Evolutionary conservation across 805 yeast species (phyloP).

Genomic region (Ogataea thermomethanolica): DNA sequence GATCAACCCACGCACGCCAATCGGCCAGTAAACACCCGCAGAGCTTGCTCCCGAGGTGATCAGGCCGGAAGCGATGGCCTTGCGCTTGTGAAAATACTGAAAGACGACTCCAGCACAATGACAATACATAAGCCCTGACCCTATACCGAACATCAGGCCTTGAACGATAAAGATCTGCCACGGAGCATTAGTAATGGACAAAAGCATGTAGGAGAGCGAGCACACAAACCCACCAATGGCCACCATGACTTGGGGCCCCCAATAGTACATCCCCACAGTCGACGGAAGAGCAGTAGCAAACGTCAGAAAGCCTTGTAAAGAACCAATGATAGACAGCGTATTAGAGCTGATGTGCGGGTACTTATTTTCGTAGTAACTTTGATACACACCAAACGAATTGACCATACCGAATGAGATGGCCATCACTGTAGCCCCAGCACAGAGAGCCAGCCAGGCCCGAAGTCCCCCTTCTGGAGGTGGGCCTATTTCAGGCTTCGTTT

Average conservation of each 20-base stretch:
- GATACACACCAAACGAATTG: constrained; percentile 56
- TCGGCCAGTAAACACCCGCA: constrained; percentile 49
- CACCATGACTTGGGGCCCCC: constrained; percentile 40
- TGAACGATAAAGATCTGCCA: constrained; percentile 71
- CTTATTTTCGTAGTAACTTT: constrained; percentile 42
- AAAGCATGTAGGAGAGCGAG: constrained; percentile 48
- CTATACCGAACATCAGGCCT: constrained; percentile 60
- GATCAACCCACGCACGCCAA: constrained; percentile 44
- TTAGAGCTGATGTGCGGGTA: constrained; percentile 44
- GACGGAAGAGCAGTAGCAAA: constrained; percentile 49
- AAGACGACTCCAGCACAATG: constrained; percentile 60
- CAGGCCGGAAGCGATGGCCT: constrained; percentile 49
- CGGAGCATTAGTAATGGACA: constrained; percentile 50
- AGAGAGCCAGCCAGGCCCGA: constrained; percentile 49
- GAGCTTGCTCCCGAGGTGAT: constrained; percentile 48
- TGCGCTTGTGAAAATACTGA: constrained; percentile 60
- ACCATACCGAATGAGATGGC: constrained; percentile 57
- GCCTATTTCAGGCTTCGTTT: neutral
- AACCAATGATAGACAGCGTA: constrained; percentile 52
- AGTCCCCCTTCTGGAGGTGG: constrained; percentile 44
- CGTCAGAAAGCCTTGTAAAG: constrained; percentile 46
- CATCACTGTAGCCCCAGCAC: constrained; percentile 44
- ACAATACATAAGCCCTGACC: constrained; percentile 51
- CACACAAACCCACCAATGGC: constrained; percentile 43
- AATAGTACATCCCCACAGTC: constrained; percentile 37